Evolutionary conservation across 331 rosid species (phyloP).

Genomic region (Malus hybrid): DNA sequence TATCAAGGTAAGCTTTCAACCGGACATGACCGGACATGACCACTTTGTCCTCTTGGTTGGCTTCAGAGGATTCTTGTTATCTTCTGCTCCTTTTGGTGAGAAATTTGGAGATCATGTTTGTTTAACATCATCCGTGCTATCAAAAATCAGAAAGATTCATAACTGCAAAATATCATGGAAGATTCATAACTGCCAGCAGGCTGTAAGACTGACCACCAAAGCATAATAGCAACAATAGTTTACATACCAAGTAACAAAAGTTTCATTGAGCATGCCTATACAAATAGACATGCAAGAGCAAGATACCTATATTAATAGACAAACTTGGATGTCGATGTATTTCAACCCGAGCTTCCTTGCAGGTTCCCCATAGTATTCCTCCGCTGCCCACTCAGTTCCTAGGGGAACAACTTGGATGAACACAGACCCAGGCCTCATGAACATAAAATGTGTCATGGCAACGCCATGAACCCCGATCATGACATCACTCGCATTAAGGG

Average conservation of each 20-base stretch:
- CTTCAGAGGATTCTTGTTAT: too few species aligned
- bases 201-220: background rate
- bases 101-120: too few species aligned
- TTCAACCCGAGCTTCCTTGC: conserved; percentile 80
- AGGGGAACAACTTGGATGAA: conserved; percentile 88
- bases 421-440: conserved; percentile 62
- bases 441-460: conserved; percentile 88
- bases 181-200: background rate
- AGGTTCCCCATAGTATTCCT: conserved; percentile 75
- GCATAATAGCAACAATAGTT: background rate
- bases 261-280: background rate
- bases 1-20: too few species aligned
- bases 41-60: too few species aligned
- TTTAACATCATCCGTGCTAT: too few species aligned
- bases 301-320: background rate
- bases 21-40: too few species aligned
- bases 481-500: conserved; percentile 68
- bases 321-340: conserved; percentile 31
- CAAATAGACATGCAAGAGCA: background rate
- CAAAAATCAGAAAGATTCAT: too few species aligned
- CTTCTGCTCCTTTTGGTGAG: too few species aligned
- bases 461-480: conserved; percentile 98
- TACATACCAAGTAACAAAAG: too few species aligned
- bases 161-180: background rate
- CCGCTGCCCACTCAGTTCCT: conserved; percentile 92